phyloP scores from a whole-genome alignment of 2,329 filamentous ascomycete species.

The Penicillium sp. region DNA sequence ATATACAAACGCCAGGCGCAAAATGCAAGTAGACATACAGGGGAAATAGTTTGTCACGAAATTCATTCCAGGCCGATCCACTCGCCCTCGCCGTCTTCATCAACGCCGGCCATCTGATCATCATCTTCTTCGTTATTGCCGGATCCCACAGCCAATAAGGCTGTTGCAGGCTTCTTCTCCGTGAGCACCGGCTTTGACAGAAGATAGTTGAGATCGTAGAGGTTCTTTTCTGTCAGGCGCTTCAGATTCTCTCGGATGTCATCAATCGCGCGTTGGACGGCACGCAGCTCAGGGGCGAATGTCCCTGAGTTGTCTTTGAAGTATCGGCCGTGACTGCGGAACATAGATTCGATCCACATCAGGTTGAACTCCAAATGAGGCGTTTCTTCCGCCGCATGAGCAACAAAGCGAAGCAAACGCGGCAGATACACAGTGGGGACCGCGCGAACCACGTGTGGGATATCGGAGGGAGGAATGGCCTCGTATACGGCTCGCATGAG shows the following conservation, averaged over 20 bases:
- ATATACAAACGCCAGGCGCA: slow-evolving; percentile 28
- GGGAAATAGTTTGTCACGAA: slow-evolving; percentile 2
- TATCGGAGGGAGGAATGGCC: slow-evolving; percentile 69
- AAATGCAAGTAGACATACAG: slow-evolving; percentile 27
- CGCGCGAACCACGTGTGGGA: slow-evolving; percentile 72
- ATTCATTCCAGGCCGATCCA: slow-evolving; percentile 55
- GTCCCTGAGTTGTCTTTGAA: slow-evolving; percentile 76
- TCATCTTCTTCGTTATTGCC: slow-evolving; percentile 25
- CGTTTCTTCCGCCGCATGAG: slow-evolving; percentile 80
- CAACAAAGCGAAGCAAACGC: slow-evolving; percentile 80
- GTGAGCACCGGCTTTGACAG: slow-evolving; percentile 51
- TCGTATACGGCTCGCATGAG: slow-evolving; percentile 85
- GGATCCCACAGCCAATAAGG: slow-evolving; percentile 33
- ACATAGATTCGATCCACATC: slow-evolving; percentile 78
- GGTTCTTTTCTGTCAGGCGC: slow-evolving; percentile 79
- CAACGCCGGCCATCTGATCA: slow-evolving; percentile 32
- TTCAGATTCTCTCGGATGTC: slow-evolving; percentile 80
- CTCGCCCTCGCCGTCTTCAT: slow-evolving; percentile 48
- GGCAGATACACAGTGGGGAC: slow-evolving; percentile 84
- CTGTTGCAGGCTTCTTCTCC: slow-evolving; percentile 28
- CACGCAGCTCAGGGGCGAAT: slow-evolving; percentile 78
- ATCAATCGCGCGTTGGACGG: slow-evolving; percentile 74
- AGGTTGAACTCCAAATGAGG: slow-evolving; percentile 95
- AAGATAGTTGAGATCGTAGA: slow-evolving; percentile 84
- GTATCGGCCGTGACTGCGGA: slow-evolving; percentile 80